Conservation (phyloP, 1,139 yeast genomes). For the Debaryomyces psychrophilus region DNA sequence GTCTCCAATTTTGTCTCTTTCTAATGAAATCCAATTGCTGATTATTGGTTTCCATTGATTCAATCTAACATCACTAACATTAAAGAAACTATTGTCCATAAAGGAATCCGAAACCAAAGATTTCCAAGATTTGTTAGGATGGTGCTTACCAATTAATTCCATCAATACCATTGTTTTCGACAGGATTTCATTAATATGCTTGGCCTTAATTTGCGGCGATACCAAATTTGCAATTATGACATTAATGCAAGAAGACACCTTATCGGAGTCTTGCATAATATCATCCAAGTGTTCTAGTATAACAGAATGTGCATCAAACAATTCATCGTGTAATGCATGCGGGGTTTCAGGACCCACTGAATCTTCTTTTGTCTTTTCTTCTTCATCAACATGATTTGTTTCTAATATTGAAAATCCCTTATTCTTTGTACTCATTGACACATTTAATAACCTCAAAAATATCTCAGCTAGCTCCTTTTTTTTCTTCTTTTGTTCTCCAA, state of each 20-base stretch:
- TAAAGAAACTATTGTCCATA: constrained; percentile 52
- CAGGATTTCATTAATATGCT: constrained; percentile 34
- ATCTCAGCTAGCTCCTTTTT: constrained; percentile 70
- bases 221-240: constrained; percentile 48
- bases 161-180: constrained; percentile 41
- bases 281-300: constrained; percentile 45
- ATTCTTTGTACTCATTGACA: constrained; percentile 24
- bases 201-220: constrained; percentile 48
- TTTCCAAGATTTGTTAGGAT: constrained; percentile 55
- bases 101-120: constrained; percentile 54
- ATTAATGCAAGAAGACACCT: constrained; percentile 44
- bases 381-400: constrained; percentile 14
- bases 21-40: constrained; percentile 57
- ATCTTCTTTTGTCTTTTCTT: constrained; percentile 13
- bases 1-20: constrained; percentile 63
- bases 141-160: constrained; percentile 36
- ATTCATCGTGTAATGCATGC: constrained; percentile 32
- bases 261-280: constrained; percentile 58
- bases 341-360: not conserved
- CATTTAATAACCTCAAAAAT: constrained; percentile 57
- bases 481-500: constrained; percentile 62
- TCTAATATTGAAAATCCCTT: not conserved
- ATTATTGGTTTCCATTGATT: constrained; percentile 55
- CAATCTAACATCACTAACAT: constrained; percentile 28
- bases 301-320: constrained; percentile 37